Conservation (phyloP, 78 protist species). For the Isochrysis galbana region DNA sequence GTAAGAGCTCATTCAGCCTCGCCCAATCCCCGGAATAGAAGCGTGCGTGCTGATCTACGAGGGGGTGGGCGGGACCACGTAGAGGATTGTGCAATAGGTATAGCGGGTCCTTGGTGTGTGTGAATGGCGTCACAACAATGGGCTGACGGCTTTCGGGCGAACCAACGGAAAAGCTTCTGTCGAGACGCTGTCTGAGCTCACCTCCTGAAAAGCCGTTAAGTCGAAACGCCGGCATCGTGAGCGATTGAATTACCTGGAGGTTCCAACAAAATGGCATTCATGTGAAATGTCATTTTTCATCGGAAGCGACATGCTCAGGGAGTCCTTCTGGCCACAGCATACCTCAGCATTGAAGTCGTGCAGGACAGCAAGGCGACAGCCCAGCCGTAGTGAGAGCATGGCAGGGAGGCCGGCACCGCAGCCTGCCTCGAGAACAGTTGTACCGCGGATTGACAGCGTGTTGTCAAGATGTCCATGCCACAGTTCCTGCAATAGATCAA, state of each 20-base stretch:
- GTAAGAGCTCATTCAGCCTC: neutral
- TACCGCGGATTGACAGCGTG: too few relatives aligned
- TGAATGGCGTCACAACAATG: too few relatives aligned
- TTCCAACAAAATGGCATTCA: too few relatives aligned
- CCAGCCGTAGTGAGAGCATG: neutral
- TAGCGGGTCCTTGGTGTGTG: too few relatives aligned
- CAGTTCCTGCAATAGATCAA: neutral
- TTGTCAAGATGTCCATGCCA: neutral
- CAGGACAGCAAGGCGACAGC: neutral
- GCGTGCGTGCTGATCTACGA: neutral
- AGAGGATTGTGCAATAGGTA: too few relatives aligned
- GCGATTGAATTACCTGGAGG: neutral
- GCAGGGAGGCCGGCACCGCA: slow-evolving; percentile 6
- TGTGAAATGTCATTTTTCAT: too few relatives aligned
- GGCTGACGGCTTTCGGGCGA: too few relatives aligned
- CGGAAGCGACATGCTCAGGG: too few relatives aligned
- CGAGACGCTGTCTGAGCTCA: neutral
- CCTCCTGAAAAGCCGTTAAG: neutral
- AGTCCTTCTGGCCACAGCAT: too few relatives aligned
- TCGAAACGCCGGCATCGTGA: neutral
- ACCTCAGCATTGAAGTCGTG: slow-evolving; percentile 18
- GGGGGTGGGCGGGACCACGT: too few relatives aligned
- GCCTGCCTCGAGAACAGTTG: neutral
- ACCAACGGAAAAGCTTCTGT: too few relatives aligned
- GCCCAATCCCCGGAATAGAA: neutral